Evolutionary conservation across 2,329 filamentous ascomycete species (phyloP), one percentile per base, ranked within the genome.

Genomic region (Neofusicoccum umdonicola): DNA sequence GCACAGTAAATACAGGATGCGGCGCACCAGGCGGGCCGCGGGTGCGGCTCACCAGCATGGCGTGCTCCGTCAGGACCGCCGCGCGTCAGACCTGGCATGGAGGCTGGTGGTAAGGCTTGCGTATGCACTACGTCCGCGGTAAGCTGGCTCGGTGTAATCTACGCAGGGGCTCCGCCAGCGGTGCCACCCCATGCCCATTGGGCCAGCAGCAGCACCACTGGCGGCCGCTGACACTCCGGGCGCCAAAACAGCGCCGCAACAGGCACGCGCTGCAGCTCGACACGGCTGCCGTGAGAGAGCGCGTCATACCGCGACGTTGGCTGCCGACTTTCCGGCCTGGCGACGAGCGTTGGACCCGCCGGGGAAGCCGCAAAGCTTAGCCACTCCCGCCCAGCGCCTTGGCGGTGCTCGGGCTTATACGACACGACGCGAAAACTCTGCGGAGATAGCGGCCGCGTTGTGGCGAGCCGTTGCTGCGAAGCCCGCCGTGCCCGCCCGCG

Each of bases 341-440:
- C 54, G 54, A 44, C 39, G 22, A 35, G 34, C 56, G 42, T n/a
- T 60, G 56, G 27, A 31, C n/a, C 27, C 22, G 41, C 4, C 11
- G 41, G 27, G 2, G 27, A 19, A 60, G 56, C 56, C 42, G 41
- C 56, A 60, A 60, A 60, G 56, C 56, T 60, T 60, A 45, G 56
- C 42, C 54, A 8, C 54, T 15, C 12, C 2, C 52, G 13, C n/a
- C 50, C 5, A n/a, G 17, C 4, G 54, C 39, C 15, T 19, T 19
- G 27, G 48, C 48, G n/a, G 22, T 34, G 27, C 47, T 27, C 17
- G 37, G 37, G 15, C 37, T 34, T n/a, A 35, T 39, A 11, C 11
- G 48, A 22, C 48, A 8, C 48, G 48, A 51, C 27, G 13, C 45
- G 2, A 31, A 31, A 51, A 12, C 47, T 15, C 15, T 5, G 13